Evolutionary conservation across 1,139 yeast genomes (phyloP).

Genomic region (Yarrowia galli): DNA sequence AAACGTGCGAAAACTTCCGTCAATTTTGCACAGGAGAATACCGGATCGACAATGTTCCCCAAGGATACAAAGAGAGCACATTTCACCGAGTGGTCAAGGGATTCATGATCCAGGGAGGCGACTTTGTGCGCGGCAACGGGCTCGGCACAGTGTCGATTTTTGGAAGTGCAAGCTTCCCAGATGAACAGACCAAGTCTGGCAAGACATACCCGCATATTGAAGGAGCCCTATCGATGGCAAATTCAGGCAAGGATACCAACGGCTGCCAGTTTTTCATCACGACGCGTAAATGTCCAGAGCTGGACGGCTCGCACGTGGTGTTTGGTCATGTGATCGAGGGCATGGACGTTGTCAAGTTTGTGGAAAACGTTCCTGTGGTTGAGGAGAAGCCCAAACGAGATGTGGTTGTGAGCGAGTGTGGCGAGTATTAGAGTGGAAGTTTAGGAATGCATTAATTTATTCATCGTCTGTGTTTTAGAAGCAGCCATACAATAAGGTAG

Average conservation of each 20-base stretch:
- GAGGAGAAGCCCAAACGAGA: slow-evolving; percentile 32
- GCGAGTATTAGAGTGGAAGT: slow-evolving; percentile 20
- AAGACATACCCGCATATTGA: slow-evolving; percentile 41
- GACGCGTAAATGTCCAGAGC: slow-evolving; percentile 46
- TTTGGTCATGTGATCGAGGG: slow-evolving; percentile 57
- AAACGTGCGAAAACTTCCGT: slow-evolving; percentile 61
- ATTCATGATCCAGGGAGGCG: slow-evolving; percentile 70
- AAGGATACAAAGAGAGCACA: slow-evolving; percentile 72
- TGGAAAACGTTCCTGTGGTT: slow-evolving; percentile 64
- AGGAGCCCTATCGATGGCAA: slow-evolving; percentile 57
- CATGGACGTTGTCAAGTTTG: slow-evolving; percentile 69
- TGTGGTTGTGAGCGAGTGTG: slow-evolving; percentile 34
- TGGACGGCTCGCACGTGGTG: slow-evolving; percentile 54
- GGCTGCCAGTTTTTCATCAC: slow-evolving; percentile 54
- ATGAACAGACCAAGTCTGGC: slow-evolving; percentile 66
- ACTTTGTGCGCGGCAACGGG: slow-evolving; percentile 56
- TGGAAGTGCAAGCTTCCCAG: slow-evolving; percentile 77
- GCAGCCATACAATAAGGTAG: no score
- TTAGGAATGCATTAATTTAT: not conserved
- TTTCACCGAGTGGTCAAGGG: slow-evolving; percentile 83
- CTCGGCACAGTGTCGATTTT: slow-evolving; percentile 55
- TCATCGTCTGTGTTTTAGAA: no score
- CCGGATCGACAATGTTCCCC: slow-evolving; percentile 55
- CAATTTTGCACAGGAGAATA: slow-evolving; percentile 65
- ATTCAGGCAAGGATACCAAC: slow-evolving; percentile 55